Percentiles rank a stretch among this genome's conserved stretches.
Evolutionary conservation across 306 rosid genomes (phyloP).

Genomic region (Calophaca sinica): DNA sequence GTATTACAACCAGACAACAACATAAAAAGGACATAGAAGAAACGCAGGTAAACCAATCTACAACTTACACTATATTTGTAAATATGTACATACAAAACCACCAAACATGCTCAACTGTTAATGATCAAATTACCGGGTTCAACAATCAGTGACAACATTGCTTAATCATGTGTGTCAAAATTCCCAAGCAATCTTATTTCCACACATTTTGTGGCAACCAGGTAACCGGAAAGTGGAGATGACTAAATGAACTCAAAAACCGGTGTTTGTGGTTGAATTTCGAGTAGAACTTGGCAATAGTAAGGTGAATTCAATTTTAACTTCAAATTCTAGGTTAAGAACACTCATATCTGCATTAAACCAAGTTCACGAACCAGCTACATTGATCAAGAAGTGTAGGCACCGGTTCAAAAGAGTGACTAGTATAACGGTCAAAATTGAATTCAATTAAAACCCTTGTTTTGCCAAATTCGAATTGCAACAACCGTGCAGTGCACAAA

Average conservation of each 20-base stretch:
- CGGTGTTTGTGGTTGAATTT: slow-evolving; percentile 31
- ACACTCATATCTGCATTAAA: slow-evolving; percentile 12
- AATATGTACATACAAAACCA: slow-evolving; percentile 9
- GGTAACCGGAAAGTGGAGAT: slow-evolving; percentile 31
- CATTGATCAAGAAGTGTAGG: slow-evolving; percentile 35
- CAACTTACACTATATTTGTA: slow-evolving; percentile 1
- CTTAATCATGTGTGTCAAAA: slow-evolving; percentile 24
- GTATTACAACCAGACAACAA: not conserved
- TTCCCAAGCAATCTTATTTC: not conserved
- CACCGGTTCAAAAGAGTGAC: slow-evolving; percentile 43
- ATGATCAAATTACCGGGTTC: slow-evolving; percentile 9
- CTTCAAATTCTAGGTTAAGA: slow-evolving; percentile 42
- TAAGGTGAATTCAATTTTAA: slow-evolving; percentile 35
- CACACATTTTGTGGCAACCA: slow-evolving; percentile 36
- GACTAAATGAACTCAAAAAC: slow-evolving; percentile 5
- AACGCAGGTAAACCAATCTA: slow-evolving; percentile 16
- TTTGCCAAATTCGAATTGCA: slow-evolving; percentile 42
- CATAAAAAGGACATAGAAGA: slow-evolving; percentile 21
- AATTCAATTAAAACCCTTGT: slow-evolving; percentile 44
- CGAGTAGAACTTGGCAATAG: slow-evolving; percentile 17
- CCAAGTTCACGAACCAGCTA: slow-evolving; percentile 28
- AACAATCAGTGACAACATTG: slow-evolving; percentile 23
- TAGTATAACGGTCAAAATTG: slow-evolving; percentile 51
- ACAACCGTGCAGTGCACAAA: slow-evolving; percentile 48
- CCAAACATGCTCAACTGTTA: slow-evolving; percentile 35